Base-by-base conservation (phyloP, 1,139 yeast species). In the Geotrichum europaeum region DNA sequence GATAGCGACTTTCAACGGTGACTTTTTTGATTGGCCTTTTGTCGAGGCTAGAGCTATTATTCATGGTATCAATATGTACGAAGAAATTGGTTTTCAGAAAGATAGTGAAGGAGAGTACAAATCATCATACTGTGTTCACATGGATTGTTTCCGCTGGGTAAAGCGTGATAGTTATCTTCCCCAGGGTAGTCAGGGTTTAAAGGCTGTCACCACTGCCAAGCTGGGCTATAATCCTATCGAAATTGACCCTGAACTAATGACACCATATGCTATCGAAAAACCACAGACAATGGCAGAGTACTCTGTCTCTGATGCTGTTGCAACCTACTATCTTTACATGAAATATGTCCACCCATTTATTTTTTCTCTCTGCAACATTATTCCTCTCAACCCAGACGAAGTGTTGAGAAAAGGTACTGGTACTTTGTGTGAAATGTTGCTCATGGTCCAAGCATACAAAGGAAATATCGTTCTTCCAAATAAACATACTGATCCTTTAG, bases 91-190 rank as follows among this genome's bases (percentile, higher is more conserved):
- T 1, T 95, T 94, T 72, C 89, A 91, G 7, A 85, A 85, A 60
- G 98, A 95, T 72, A 66, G 65, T 47, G 98, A 92, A 68, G 97
- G 89, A 49, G 97, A 92, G 72, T 95, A 92, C 74, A 92, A 92
- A 73, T 90, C 97, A 12, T 82, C 90, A 9, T 87, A 91, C 68
- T 94, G 99, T 78, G 89, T 85, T 1, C 99, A 95, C 72, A 91
- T 95, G 97, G 99, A 95, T 75, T 94, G 98, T 74, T 95, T 78
- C 73, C 78, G 98, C 67, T 95, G 99, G 99, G 99, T 95, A n/a
- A 91, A 95, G 71, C 84, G 99, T 77, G 99, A 95, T 73, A 89
- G 96, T 3, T 95, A 95, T 73, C 78, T 95, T 59, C 99, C 99
- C 0, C 99, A 95, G 72, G 99, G 99, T 53, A 89, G 97, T 1